Conservation (phyloP, 2,329 filamentous ascomycete species). For the Sphaceloma murrayae region DNA sequence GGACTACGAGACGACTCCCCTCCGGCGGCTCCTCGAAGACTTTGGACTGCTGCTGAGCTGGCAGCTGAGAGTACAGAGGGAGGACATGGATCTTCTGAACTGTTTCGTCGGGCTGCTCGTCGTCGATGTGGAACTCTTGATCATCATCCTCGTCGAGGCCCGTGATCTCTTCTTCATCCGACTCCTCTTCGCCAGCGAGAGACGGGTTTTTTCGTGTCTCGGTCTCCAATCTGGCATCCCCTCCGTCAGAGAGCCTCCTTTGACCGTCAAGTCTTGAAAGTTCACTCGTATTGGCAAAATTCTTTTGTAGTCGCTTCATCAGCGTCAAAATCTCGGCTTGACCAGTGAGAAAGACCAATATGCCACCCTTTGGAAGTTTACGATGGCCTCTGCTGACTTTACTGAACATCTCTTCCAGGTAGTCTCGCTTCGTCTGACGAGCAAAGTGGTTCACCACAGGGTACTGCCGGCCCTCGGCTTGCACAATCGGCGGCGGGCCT, state of each 20-base stretch:
- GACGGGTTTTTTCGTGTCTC: slow-evolving; percentile 27
- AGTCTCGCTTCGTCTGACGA: slow-evolving; percentile 72
- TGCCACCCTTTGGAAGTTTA: slow-evolving; percentile 81
- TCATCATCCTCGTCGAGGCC: slow-evolving; percentile 51
- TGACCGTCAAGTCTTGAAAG: too few relatives aligned
- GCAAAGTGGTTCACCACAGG: slow-evolving; percentile 85
- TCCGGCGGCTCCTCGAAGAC: slow-evolving; percentile 76
- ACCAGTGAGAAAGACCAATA: slow-evolving; percentile 89
- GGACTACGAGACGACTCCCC: slow-evolving; percentile 71
- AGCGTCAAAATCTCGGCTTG: slow-evolving; percentile 82
- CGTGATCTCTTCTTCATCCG: slow-evolving; percentile 43
- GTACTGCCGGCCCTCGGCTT: slow-evolving; percentile 86
- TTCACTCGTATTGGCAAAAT: slow-evolving; percentile 46
- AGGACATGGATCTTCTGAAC: slow-evolving; percentile 69
- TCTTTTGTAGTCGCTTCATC: slow-evolving; percentile 65
- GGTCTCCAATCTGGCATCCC: slow-evolving; percentile 68
- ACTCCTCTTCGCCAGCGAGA: slow-evolving; percentile 35
- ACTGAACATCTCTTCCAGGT: slow-evolving; percentile 77
- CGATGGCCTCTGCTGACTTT: slow-evolving; percentile 82
- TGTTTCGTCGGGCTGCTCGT: slow-evolving; percentile 44
- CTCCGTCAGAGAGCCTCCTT: too few relatives aligned
- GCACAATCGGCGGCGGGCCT: slow-evolving; percentile 67
- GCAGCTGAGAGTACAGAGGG: slow-evolving; percentile 87
- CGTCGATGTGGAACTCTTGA: slow-evolving; percentile 35
- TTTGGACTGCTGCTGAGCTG: slow-evolving; percentile 79